These are phyloP conservation scores for Filobasidium uniguttulatum DNA, from an alignment of 1,284 basidiomycete species.

Conservation along the genomic window DNA sequence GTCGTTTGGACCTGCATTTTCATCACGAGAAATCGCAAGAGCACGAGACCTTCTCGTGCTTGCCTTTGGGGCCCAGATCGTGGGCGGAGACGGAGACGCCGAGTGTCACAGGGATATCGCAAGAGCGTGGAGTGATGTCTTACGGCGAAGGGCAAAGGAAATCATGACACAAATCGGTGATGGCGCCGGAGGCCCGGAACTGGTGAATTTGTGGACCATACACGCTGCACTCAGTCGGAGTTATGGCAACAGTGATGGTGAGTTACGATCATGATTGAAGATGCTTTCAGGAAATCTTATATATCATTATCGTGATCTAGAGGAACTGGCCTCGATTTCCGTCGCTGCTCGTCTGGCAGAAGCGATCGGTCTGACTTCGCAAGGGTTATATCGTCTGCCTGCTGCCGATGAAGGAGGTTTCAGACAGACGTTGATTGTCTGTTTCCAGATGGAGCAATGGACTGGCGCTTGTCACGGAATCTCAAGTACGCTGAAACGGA, in stretches of 20 bases:
- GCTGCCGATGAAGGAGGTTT: slow-evolving; percentile 3
- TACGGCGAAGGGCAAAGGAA: slow-evolving; percentile 1
- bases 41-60: slow-evolving; percentile 10
- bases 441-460: slow-evolving; percentile 9
- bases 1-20: no score
- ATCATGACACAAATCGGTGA: neutral
- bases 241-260: slow-evolving; percentile 11
- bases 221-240: slow-evolving; percentile 6
- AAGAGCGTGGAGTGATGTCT: slow-evolving; percentile 7
- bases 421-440: slow-evolving; percentile 3
- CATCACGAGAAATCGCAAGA: no score
- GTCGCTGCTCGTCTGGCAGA: slow-evolving; percentile 3
- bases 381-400: slow-evolving; percentile 5
- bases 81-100: slow-evolving; percentile 12
- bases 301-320: neutral
- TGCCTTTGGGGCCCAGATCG: slow-evolving; percentile 13
- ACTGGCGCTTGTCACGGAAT: slow-evolving; percentile 10
- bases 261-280: neutral
- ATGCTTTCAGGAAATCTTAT: neutral
- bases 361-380: slow-evolving; percentile 6
- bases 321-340: slow-evolving; percentile 8
- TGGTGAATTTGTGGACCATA: slow-evolving; percentile 7
- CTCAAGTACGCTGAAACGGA: slow-evolving; percentile 1
- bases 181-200: slow-evolving; percentile 4
- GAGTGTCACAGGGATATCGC: slow-evolving; percentile 11